phyloP scores from a whole-genome alignment of 345 rosid genomes.

The sweet orange (Citrus sinensis) region DVS_A1.0 CM039167.1:783501-784000 shows the following conservation, averaged over 20 bases:
- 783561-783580: not conserved
- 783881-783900: not conserved
- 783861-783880: not conserved
- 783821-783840: conserved; percentile 27
- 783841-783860: not conserved
- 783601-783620: not conserved
- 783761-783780: conserved; percentile 66
- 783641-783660: not conserved
- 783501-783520: not conserved
- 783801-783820: conserved; percentile 83
- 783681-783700: not conserved
- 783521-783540: not conserved
- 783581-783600: not conserved
- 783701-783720: not conserved
- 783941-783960: conserved; percentile 94
- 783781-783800: conserved; percentile 81
- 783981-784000: conserved; percentile 86
- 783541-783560: not conserved
- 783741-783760: conserved; percentile 65
- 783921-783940: conserved; percentile 52
- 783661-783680: not conserved
- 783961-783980: conserved; percentile 84
- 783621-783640: not conserved
- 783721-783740: conserved; percentile 41
- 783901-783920: conserved; percentile 57